Percentiles rank a stretch among this genome's conserved stretches.
phyloP scores from a whole-genome alignment of 306 rosid genomes.

The Vicia sativa region DNA sequence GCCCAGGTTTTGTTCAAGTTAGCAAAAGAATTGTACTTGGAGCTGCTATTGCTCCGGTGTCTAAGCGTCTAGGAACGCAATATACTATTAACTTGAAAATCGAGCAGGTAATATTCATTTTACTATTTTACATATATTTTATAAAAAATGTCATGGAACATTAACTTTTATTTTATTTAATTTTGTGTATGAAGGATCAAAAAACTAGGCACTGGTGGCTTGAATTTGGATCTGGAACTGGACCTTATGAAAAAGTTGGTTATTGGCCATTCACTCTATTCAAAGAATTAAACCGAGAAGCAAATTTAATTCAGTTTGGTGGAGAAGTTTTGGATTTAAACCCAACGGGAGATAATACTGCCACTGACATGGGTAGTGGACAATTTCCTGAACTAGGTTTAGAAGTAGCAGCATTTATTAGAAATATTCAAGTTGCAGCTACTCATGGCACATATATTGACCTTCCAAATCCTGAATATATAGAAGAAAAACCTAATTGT shows the following conservation, averaged over 20 bases:
- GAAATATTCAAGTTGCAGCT: no score
- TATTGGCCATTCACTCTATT: background rate
- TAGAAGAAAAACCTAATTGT: no score
- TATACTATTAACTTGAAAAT: slow-evolving; percentile 34
- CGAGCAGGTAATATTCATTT: no score
- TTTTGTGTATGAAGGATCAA: background rate
- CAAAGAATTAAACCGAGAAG: background rate
- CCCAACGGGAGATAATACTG: background rate
- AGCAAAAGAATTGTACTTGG: slow-evolving; percentile 84
- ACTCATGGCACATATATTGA: no score
- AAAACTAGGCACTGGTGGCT: background rate
- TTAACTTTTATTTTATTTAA: no score
- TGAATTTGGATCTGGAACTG: background rate
- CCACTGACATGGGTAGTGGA: background rate
- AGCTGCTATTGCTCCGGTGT: slow-evolving; percentile 90
- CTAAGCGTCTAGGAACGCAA: slow-evolving; percentile 56
- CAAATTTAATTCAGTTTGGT: no score
- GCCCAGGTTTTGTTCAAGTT: slow-evolving; percentile 93
- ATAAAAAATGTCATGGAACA: no score
- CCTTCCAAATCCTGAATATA: no score
- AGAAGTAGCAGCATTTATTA: background rate
- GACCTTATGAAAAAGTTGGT: background rate
- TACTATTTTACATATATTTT: no score
- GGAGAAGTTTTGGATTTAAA: no score
- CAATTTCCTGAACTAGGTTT: background rate